Evolutionary conservation across 2,329 filamentous ascomycete species (phyloP).

Genomic region (Grosmannia huntii): DNA sequence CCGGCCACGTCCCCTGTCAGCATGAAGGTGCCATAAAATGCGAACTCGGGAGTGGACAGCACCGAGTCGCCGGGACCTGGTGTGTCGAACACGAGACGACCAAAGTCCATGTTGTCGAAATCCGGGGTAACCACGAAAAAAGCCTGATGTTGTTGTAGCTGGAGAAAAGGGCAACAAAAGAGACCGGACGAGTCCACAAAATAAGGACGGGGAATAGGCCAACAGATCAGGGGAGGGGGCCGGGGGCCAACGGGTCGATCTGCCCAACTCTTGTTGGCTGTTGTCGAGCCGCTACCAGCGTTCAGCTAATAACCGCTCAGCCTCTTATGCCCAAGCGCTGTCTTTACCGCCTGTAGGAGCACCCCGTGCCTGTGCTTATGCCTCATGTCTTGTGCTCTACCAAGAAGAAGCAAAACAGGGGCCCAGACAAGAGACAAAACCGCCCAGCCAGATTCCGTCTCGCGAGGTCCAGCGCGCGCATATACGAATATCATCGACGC

Average conservation of each 20-base stretch:
- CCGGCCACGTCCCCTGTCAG: not conserved
- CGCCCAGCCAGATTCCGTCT: not conserved
- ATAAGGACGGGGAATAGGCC: not conserved
- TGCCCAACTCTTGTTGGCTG: not conserved
- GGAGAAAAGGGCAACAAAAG: not conserved
- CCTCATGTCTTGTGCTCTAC: no score
- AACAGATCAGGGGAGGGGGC: not conserved
- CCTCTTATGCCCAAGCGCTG: not conserved
- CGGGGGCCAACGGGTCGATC: not conserved
- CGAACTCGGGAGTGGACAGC: not conserved
- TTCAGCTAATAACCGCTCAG: not conserved
- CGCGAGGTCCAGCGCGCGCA: not conserved
- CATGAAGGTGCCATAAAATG: not conserved
- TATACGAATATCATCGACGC: not conserved
- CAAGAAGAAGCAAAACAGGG: no score
- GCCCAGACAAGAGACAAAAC: no score
- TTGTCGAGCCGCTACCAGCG: not conserved
- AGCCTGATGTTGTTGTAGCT: not conserved
- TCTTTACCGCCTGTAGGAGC: no score
- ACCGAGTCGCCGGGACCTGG: constrained; percentile 1
- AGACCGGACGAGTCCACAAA: not conserved
- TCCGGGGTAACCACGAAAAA: not conserved
- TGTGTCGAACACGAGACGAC: constrained; percentile 4
- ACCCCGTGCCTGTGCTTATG: not conserved
- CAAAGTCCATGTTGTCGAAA: constrained; percentile 6